A percentile compares a stretch with the other conserved stretches of the same genome.
Conservation (phyloP, 2,329 filamentous ascomycete genomes). For the Samsoniella hepiali region DNA sequence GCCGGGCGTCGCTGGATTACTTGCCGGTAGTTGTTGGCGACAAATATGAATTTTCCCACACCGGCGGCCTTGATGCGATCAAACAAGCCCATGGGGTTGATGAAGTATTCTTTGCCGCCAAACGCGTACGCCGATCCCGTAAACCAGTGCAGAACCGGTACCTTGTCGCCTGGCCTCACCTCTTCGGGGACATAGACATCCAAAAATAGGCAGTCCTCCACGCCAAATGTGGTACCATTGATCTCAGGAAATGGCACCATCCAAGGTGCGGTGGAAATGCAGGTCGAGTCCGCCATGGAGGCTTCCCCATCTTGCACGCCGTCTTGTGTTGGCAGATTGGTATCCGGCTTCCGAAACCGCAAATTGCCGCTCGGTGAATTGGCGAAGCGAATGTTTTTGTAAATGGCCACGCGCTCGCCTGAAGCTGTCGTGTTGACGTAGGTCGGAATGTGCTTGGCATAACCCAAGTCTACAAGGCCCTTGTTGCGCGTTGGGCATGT, state of each 20-base stretch:
- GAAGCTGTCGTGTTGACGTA: slow-evolving; percentile 23
- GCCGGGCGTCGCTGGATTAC: neutral
- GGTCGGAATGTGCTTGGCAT: slow-evolving; percentile 23
- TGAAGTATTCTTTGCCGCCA: slow-evolving; percentile 24
- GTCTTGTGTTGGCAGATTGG: slow-evolving; percentile 12
- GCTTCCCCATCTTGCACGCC: slow-evolving; percentile 22
- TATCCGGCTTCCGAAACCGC: slow-evolving; percentile 24
- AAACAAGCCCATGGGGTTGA: slow-evolving; percentile 22
- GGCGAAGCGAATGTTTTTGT: slow-evolving; percentile 29
- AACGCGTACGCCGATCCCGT: slow-evolving; percentile 23
- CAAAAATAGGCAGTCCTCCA: slow-evolving; percentile 25
- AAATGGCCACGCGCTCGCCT: slow-evolving; percentile 22
- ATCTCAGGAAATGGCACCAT: slow-evolving; percentile 20
- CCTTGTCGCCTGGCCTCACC: slow-evolving; percentile 21
- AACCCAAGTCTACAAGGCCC: slow-evolving; percentile 21
- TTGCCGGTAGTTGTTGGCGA: slow-evolving; percentile 25
- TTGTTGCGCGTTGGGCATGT: neutral
- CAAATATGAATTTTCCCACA: slow-evolving; percentile 22
- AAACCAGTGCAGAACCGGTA: slow-evolving; percentile 25
- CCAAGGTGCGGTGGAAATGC: slow-evolving; percentile 22
- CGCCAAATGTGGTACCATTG: slow-evolving; percentile 24
- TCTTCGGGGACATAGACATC: slow-evolving; percentile 25
- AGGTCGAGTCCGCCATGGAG: slow-evolving; percentile 10
- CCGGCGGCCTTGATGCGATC: slow-evolving; percentile 20
- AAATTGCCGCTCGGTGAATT: slow-evolving; percentile 25